These are phyloP conservation scores for Penicillium sp. DNA, from an alignment of 2,329 filamentous ascomycete species.

Conservation along the genomic window DNA sequence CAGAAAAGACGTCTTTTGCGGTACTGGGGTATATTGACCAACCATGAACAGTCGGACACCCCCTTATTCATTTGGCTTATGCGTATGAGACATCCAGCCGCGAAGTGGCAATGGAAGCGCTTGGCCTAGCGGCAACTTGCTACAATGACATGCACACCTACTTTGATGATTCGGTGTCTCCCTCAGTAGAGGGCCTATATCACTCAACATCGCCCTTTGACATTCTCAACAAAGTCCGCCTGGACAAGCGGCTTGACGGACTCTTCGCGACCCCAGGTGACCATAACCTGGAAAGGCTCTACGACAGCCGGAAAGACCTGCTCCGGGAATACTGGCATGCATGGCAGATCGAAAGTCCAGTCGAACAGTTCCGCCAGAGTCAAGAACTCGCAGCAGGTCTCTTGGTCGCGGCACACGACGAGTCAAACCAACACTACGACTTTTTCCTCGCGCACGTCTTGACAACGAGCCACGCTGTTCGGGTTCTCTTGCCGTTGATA, in stretches of 20 bases:
- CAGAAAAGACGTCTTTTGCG: background rate
- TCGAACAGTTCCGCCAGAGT: constrained; percentile 71
- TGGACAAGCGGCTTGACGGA: constrained; percentile 67
- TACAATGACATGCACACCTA: constrained; percentile 59
- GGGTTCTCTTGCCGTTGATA: constrained; percentile 77
- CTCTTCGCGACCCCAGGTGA: constrained; percentile 59
- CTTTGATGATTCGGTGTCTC: constrained; percentile 70
- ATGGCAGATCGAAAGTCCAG: constrained; percentile 69
- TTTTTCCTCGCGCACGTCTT: constrained; percentile 81
- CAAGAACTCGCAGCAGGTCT: constrained; percentile 54
- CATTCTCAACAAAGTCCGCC: constrained; percentile 66
- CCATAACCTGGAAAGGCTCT: constrained; percentile 65
- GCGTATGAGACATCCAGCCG: constrained; percentile 83
- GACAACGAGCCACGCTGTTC: constrained; percentile 80
- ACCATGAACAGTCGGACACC: constrained; percentile 68
- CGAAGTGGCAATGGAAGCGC: constrained; percentile 83
- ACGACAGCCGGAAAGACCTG: constrained; percentile 65
- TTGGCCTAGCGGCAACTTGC: constrained; percentile 64
- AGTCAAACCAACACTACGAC: constrained; percentile 61
- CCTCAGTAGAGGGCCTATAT: constrained; percentile 58
- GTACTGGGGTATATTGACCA: constrained; percentile 24
- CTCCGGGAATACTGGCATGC: constrained; percentile 89
- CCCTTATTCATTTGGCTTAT: constrained; percentile 92
- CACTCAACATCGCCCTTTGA: constrained; percentile 63
- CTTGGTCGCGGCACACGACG: constrained; percentile 35